phyloP scores from a whole-genome alignment of 108 stramenopile genomes.

The Ochromonas danica region DNA sequence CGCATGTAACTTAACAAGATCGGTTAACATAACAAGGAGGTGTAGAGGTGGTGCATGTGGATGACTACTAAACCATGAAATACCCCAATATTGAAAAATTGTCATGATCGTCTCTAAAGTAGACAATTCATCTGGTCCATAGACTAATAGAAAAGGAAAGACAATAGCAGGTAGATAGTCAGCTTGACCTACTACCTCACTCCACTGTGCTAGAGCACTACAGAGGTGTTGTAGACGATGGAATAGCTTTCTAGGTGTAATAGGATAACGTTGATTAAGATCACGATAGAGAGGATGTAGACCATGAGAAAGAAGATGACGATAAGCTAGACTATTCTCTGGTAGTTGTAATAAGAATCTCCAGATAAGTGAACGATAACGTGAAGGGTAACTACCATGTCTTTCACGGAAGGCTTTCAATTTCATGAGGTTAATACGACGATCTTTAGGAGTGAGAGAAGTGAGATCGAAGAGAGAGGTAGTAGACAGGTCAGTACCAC shows the following conservation, averaged over 20 bases:
- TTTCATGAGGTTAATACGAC: background rate
- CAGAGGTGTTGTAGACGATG: conserved; percentile 28
- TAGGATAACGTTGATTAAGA: conserved; percentile 35
- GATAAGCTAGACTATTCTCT: conserved; percentile 40
- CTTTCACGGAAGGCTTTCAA: background rate
- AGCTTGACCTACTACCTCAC: conserved; percentile 41
- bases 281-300: conserved; percentile 36
- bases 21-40: conserved; percentile 26
- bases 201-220: conserved; percentile 41
- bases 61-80: conserved; percentile 39
- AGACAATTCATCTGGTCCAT: conserved; percentile 41
- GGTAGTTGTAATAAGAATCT: conserved; percentile 47
- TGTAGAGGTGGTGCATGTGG: conserved; percentile 49
- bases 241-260: conserved; percentile 33
- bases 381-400: conserved; percentile 12
- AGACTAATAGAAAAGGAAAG: conserved; percentile 46
- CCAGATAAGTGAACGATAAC: conserved; percentile 46
- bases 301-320: conserved; percentile 20
- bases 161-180: conserved; percentile 47
- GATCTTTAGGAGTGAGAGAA: background rate
- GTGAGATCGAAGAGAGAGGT: background rate
- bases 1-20: conserved; percentile 34
- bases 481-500: background rate
- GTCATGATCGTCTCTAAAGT: conserved; percentile 47
- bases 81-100: conserved; percentile 40